phyloP scores from a whole-genome alignment of 345 rosid species.

The Gossypium herbaceum region DNA sequence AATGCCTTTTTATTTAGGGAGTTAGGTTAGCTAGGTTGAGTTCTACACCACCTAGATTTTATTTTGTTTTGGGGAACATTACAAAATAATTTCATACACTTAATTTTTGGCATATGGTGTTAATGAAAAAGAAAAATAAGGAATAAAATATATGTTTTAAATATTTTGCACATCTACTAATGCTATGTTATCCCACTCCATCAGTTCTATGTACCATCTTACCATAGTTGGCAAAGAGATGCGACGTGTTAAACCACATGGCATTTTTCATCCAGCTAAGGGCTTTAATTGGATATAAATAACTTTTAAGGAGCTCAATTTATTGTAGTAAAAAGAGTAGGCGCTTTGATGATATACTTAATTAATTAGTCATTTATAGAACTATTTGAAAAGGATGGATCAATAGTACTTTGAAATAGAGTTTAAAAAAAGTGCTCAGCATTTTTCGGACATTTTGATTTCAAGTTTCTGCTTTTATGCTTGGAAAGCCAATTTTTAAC shows the following conservation, averaged over 20 bases:
- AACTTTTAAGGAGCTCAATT: neutral
- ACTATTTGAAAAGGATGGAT: too few species aligned
- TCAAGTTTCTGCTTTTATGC: too few species aligned
- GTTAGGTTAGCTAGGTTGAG: neutral
- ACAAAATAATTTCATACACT: neutral
- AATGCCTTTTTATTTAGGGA: neutral
- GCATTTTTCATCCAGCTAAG: neutral
- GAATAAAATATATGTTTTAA: too few species aligned
- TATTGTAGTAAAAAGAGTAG: too few species aligned
- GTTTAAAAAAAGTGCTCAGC: too few species aligned
- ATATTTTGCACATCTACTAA: neutral
- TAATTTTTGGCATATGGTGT: neutral
- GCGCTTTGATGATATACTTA: too few species aligned
- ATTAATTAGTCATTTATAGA: too few species aligned
- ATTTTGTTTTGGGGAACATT: neutral
- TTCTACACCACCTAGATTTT: neutral
- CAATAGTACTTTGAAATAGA: too few species aligned
- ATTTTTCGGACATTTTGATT: too few species aligned
- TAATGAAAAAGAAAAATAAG: neutral
- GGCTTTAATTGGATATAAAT: neutral
- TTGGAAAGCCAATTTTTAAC: neutral
- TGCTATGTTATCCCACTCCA: neutral
- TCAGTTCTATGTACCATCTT: neutral
- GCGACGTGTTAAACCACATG: neutral
- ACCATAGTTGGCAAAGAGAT: neutral